A percentile compares a stretch with the other conserved stretches of the same genome.
phyloP scores from a whole-genome alignment of 2,329 filamentous ascomycete genomes.

The Pseudopithomyces maydicus region DNA sequence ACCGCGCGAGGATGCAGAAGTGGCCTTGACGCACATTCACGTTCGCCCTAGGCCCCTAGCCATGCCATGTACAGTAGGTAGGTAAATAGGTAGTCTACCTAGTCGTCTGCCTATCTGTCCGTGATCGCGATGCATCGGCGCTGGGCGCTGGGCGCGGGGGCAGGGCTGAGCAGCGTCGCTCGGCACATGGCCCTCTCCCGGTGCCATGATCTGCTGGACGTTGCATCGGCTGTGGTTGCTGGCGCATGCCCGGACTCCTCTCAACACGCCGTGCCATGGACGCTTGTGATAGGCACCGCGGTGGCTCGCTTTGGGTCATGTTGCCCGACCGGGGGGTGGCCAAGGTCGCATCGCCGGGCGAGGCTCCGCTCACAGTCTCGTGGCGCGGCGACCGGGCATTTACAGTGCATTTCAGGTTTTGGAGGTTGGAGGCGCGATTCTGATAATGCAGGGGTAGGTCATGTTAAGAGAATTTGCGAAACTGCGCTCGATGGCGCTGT shows the following conservation, averaged over 20 bases:
- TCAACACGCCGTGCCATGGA: slow-evolving; percentile 1
- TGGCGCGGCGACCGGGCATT: background rate
- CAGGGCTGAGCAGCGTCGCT: background rate
- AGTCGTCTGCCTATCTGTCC: no score
- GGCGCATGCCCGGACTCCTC: background rate
- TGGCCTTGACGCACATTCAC: background rate
- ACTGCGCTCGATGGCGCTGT: background rate
- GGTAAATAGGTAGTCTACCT: no score
- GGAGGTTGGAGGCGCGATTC: background rate
- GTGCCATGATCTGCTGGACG: background rate
- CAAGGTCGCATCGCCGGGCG: slow-evolving; percentile 1
- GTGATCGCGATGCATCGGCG: no score
- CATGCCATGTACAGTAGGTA: no score
- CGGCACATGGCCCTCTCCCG: background rate
- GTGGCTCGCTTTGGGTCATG: background rate
- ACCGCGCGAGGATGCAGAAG: background rate
- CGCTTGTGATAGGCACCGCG: background rate
- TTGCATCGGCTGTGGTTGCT: background rate
- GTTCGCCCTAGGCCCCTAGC: background rate
- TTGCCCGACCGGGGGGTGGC: background rate
- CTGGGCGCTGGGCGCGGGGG: no score
- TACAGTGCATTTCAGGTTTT: slow-evolving; percentile 1
- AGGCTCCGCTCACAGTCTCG: background rate
- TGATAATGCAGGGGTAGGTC: slow-evolving; percentile 6
- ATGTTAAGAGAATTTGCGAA: background rate